phyloP scores from a whole-genome alignment of 2,329 filamentous ascomycete species.

The Pestalotiopsis fici region DNA sequence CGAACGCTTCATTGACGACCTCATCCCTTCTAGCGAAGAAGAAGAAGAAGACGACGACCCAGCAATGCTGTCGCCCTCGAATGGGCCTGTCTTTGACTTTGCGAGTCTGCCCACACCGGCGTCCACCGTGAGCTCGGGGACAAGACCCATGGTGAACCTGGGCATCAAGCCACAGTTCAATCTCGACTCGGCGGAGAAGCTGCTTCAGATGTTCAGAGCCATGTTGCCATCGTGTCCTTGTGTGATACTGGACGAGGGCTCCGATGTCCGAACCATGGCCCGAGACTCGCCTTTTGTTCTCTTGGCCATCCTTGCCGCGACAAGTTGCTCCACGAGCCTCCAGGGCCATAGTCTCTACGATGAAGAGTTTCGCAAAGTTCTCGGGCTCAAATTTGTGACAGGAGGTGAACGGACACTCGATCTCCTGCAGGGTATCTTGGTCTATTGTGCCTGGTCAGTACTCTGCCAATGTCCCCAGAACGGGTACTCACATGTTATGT shows the following conservation, averaged over 20 bases:
- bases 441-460: conserved; percentile 58
- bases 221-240: conserved; percentile 46
- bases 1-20: conserved; percentile 38
- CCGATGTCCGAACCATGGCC: conserved; percentile 45
- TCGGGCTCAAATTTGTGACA: conserved; percentile 58
- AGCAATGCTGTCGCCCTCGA: conserved; percentile 7
- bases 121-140: conserved; percentile 27
- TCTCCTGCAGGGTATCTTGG: conserved; percentile 55
- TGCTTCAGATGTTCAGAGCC: conserved; percentile 43
- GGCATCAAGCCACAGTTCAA: conserved; percentile 55
- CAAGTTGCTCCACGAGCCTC: conserved; percentile 47
- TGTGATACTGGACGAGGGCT: conserved; percentile 39
- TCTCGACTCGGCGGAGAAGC: conserved; percentile 49
- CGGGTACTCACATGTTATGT: conserved; percentile 8
- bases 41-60: conserved; percentile 24
- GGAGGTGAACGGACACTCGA: conserved; percentile 59
- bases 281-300: conserved; percentile 52
- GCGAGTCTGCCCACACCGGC: conserved; percentile 25
- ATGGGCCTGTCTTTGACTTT: conserved; percentile 22
- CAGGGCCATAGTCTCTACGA: conserved; percentile 57
- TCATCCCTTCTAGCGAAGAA: conserved; percentile 32
- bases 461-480: neutral
- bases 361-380: conserved; percentile 56
- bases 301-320: conserved; percentile 53
- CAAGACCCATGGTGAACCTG: conserved; percentile 35